phyloP scores from a whole-genome alignment of 345 rosid species.

The Kandelia obovata region DNA sequence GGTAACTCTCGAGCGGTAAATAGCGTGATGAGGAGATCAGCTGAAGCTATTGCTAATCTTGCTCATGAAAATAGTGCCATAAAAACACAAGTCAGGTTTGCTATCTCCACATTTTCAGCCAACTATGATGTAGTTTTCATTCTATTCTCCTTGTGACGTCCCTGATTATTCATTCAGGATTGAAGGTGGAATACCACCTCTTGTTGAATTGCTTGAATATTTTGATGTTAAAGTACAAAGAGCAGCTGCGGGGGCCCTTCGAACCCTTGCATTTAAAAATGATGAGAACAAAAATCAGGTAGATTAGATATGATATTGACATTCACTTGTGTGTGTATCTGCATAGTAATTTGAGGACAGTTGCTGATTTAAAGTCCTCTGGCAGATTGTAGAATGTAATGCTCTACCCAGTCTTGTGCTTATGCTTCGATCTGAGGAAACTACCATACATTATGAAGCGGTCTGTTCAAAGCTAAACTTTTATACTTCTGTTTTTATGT shows the following conservation, averaged over 20 bases:
- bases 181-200: conserved; percentile 70
- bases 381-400: conserved; percentile 65
- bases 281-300: conserved; percentile 72
- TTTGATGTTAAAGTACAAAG: conserved; percentile 62
- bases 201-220: conserved; percentile 59
- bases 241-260: conserved; percentile 78
- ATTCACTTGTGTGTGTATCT: background rate
- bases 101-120: background rate
- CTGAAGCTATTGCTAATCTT: conserved; percentile 66
- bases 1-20: conserved; percentile 22
- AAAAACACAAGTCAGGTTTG: conserved; percentile 62
- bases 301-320: conserved; percentile 1
- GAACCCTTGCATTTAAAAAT: conserved; percentile 68
- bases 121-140: background rate
- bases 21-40: conserved; percentile 64
- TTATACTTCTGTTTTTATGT: conserved; percentile 4
- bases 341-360: background rate
- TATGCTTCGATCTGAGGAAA: conserved; percentile 64
- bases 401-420: conserved; percentile 61
- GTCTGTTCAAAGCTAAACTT: conserved; percentile 33
- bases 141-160: conserved; percentile 9
- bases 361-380: conserved; percentile 18
- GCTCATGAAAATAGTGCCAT: conserved; percentile 67
- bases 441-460: conserved; percentile 66
- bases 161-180: conserved; percentile 31